Percentiles rank a stretch among this genome's conserved stretches.
phyloP scores from a whole-genome alignment of 116 monocot genomes.

The Dioscorea cayenensis region DNA sequence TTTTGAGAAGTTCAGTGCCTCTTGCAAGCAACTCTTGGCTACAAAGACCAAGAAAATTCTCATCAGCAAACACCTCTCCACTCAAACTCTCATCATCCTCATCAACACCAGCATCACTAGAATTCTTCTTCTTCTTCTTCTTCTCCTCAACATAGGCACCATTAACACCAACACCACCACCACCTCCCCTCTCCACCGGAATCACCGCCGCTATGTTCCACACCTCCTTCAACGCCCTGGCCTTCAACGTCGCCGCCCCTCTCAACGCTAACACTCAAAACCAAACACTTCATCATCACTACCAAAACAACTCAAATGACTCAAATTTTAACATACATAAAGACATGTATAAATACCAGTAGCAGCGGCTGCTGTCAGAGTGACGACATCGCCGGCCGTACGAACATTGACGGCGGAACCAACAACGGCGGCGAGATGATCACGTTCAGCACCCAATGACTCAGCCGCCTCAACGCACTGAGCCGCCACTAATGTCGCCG shows the following conservation, averaged over 20 bases:
- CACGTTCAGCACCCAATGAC: constrained; percentile 80
- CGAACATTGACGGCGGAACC: constrained; percentile 82
- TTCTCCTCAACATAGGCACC: constrained; percentile 2
- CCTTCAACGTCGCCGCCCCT: constrained; percentile 86
- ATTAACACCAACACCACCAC: neutral
- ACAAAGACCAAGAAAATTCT: constrained; percentile 63
- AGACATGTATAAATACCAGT: constrained; percentile 25
- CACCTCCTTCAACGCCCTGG: constrained; percentile 83
- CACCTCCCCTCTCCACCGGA: constrained; percentile 71
- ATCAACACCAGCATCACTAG: constrained; percentile 5
- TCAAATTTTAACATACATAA: neutral
- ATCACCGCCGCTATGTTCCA: constrained; percentile 96
- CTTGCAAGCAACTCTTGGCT: constrained; percentile 74
- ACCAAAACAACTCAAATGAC: neutral
- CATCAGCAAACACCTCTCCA: constrained; percentile 34
- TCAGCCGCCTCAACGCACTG: constrained; percentile 94
- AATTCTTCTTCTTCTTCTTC: constrained; percentile 6
- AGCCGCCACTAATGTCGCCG: constrained; percentile 81
- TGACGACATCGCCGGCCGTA: constrained; percentile 69
- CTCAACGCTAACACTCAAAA: constrained; percentile 41
- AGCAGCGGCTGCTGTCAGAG: constrained; percentile 77
- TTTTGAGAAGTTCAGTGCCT: constrained; percentile 75
- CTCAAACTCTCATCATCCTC: constrained; percentile 22
- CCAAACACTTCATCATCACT: neutral
- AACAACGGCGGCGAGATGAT: constrained; percentile 68